These are phyloP conservation scores for Umbelopsis vinacea DNA, from an alignment of 192 early-diverging fungal genomes.

Conservation along the genomic window DNA sequence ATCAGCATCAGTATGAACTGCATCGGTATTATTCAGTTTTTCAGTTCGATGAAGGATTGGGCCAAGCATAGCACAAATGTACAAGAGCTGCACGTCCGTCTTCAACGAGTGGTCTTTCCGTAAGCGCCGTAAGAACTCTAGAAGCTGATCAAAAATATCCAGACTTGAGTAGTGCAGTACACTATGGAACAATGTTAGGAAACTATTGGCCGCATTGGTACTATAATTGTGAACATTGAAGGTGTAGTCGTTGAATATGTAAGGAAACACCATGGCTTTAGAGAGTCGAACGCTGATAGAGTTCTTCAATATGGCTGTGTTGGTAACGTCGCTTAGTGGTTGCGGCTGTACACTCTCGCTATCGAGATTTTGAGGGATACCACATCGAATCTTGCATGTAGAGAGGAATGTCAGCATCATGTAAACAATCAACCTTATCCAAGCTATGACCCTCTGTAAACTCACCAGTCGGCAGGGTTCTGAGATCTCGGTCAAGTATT, in stretches of 20 bases:
- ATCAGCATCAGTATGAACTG: constrained; percentile 55
- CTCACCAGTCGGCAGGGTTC: constrained; percentile 50
- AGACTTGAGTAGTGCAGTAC: constrained; percentile 75
- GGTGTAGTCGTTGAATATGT: constrained; percentile 60
- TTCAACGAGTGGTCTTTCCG: constrained; percentile 40
- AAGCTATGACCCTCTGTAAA: neutral
- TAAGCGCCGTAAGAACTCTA: constrained; percentile 49
- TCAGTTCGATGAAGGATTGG: constrained; percentile 76
- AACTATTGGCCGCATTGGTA: constrained; percentile 72
- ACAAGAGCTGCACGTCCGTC: constrained; percentile 75
- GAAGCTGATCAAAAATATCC: constrained; percentile 59
- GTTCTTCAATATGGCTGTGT: constrained; percentile 29
- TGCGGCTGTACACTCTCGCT: constrained; percentile 45
- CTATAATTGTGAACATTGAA: constrained; percentile 67
- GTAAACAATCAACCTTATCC: no score
- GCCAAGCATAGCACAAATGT: constrained; percentile 71
- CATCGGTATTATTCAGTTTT: constrained; percentile 50
- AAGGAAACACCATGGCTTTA: constrained; percentile 53
- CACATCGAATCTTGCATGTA: constrained; percentile 34
- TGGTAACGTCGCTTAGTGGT: constrained; percentile 35
- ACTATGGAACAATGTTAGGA: constrained; percentile 73
- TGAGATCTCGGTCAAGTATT: constrained; percentile 44
- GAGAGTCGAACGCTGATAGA: constrained; percentile 36
- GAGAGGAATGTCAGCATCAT: no score
- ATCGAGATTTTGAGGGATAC: constrained; percentile 36